Base-by-base conservation (phyloP, 495 filamentous ascomycete genomes). In the Daldinia concentrica region DNA sequence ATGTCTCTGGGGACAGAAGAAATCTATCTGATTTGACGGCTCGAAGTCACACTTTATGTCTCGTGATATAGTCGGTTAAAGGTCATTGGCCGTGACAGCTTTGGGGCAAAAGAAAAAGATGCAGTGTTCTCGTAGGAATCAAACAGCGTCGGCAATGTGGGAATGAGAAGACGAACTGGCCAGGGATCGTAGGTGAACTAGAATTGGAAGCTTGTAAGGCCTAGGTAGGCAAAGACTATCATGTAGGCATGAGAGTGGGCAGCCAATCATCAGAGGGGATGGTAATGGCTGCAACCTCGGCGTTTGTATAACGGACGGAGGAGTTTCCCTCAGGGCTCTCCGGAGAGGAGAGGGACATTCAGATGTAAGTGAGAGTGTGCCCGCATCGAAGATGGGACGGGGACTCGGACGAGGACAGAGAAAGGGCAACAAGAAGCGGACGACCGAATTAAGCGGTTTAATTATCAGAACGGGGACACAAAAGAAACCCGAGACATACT, bases 21-120 rank as follows among this genome's bases (percentile, higher is more conserved):
- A 68, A 69, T 55, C 66, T 69, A 65, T 69, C 66, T 76, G 66
- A 69, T 73, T 64, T 65, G 66, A 64, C 60, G 54, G 61, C 60
- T 75, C 63, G 36, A 39, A 67, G 71, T 72, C 60, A 66, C 68
- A 58, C 48, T 57, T 67, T 67, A 69, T 71, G 65, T 68, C 64
- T 71, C 63, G 71, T 74, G 71, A 71, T 69, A 41, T 58, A 67
- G 67, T 62, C 43, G 62, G 58, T 48, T 41, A 64, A 66, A 61
- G 55, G 62, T 69, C 45, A 68, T 68, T 75, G 69, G 73, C 67
- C 54, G 60, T 41, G 36, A 45, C n/a, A 57, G 30, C 58, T 58
- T 73, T 7, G 64, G 61, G 58, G 60, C 61, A 74, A 62, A 70
- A 68, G 17, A 64, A 60, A 45, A 32, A 68, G 37, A 68, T 68